Conservation (phyloP, 2,329 filamentous ascomycete genomes). For the Colletotrichum tabaci region DNA sequence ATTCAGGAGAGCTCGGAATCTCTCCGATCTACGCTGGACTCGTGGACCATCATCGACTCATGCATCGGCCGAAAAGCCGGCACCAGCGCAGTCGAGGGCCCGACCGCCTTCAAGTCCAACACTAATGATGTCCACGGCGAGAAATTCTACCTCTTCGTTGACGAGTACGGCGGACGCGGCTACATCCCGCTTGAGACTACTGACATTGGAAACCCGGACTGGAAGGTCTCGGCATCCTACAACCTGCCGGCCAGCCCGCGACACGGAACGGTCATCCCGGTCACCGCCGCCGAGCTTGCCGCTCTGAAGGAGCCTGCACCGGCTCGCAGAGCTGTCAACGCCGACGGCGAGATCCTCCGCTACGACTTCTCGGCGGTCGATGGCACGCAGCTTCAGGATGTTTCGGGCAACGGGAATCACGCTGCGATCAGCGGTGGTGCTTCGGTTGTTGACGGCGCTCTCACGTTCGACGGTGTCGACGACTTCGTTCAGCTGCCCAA, state of each 20-base stretch:
- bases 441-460: constrained; percentile 36
- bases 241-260: constrained; percentile 64
- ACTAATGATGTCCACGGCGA: constrained; percentile 63
- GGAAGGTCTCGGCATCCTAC: constrained; percentile 63
- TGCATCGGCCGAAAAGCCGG: constrained; percentile 68
- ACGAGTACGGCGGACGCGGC: constrained; percentile 66
- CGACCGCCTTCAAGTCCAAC: constrained; percentile 67
- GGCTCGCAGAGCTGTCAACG: constrained; percentile 32
- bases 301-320: constrained; percentile 46
- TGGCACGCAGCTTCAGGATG: constrained; percentile 41
- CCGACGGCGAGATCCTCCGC: constrained; percentile 43
- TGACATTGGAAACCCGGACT: constrained; percentile 63
- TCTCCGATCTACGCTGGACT: constrained; percentile 56
- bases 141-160: constrained; percentile 70
- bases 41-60: constrained; percentile 60
- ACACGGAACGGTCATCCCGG: constrained; percentile 67
- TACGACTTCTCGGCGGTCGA: constrained; percentile 43
- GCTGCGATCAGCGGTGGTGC: constrained; percentile 45
- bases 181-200: constrained; percentile 68
- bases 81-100: constrained; percentile 64
- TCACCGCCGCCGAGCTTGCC: constrained; percentile 62
- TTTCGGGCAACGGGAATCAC: constrained; percentile 44
- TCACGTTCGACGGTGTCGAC: constrained; percentile 46
- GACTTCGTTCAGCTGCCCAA: constrained; percentile 45
- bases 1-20: constrained; percentile 65